A percentile compares a stretch with the other conserved stretches of the same genome.
Evolutionary conservation across 2,329 filamentous ascomycete species (phyloP).

Genomic region (Monilinia fructicola): DNA sequence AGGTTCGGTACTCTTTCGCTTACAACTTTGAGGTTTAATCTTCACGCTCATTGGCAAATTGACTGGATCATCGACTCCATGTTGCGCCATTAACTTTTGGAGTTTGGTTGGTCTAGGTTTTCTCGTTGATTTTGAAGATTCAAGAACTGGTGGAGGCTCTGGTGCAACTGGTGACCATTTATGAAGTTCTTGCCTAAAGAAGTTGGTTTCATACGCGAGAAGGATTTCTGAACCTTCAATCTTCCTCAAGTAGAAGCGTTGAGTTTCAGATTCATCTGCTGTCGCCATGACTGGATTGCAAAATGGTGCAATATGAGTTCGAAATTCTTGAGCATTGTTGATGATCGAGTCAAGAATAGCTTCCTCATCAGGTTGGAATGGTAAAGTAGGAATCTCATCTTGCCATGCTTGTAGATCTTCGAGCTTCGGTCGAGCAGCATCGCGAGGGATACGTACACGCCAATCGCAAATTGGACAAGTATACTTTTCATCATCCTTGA

Average conservation of each 20-base stretch:
- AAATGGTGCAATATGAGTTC: slow-evolving; percentile 75
- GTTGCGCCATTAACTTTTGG: slow-evolving; percentile 87
- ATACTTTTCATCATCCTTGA: slow-evolving; percentile 98
- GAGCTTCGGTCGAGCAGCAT: slow-evolving; percentile 90
- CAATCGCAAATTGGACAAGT: slow-evolving; percentile 98
- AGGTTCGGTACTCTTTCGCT: slow-evolving; percentile 40
- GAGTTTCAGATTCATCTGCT: slow-evolving; percentile 80
- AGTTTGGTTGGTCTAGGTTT: slow-evolving; percentile 96
- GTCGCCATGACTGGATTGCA: slow-evolving; percentile 81
- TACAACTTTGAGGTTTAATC: slow-evolving; percentile 40
- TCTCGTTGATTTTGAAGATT: slow-evolving; percentile 84
- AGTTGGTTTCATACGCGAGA: slow-evolving; percentile 91
- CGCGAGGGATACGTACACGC: slow-evolving; percentile 92
- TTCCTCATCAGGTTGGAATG: slow-evolving; percentile 96
- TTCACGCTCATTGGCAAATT: slow-evolving; percentile 72
- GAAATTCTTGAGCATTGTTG: slow-evolving; percentile 78
- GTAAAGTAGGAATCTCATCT: slow-evolving; percentile 74
- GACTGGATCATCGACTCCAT: slow-evolving; percentile 86
- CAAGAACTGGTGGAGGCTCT: slow-evolving; percentile 78
- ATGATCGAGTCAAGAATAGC: slow-evolving; percentile 83
- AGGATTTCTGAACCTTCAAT: slow-evolving; percentile 96
- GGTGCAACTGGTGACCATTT: slow-evolving; percentile 91
- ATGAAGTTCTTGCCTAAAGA: slow-evolving; percentile 92
- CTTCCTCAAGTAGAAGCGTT: slow-evolving; percentile 94
- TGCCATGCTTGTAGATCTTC: slow-evolving; percentile 85